These are phyloP conservation scores for Noccaea bulbosa DNA, from an alignment of 345 rosid species.

Conservation along the genomic window DNA sequence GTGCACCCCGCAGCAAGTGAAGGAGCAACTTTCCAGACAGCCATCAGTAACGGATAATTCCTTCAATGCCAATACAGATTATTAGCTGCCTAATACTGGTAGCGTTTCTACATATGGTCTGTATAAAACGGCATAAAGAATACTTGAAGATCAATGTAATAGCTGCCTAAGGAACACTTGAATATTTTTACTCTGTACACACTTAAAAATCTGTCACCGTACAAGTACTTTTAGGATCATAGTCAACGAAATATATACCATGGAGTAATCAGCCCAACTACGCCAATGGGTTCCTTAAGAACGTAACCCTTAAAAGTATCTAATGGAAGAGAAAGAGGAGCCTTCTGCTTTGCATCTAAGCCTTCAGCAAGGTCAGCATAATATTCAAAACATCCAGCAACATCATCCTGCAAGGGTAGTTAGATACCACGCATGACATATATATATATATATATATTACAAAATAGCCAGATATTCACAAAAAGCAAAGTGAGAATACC, in stretches of 20 bases:
- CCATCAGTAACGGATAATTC: constrained; percentile 96
- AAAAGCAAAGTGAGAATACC: constrained; percentile 48
- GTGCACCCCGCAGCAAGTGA: constrained; percentile 98
- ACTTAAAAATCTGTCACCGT: background rate
- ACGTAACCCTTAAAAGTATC: constrained; percentile 75
- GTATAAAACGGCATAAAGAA: background rate
- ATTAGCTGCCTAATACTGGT: constrained; percentile 26
- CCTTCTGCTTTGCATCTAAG: constrained; percentile 84
- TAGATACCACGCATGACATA: too few species aligned
- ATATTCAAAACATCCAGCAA: constrained; percentile 93
- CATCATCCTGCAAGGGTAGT: constrained; percentile 88
- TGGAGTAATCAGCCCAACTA: constrained; percentile 93
- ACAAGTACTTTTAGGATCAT: constrained; percentile 11
- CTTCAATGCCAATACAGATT: constrained; percentile 50
- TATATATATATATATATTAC: too few species aligned
- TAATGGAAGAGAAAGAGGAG: constrained; percentile 86
- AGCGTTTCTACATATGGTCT: background rate
- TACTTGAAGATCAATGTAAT: constrained; percentile 14
- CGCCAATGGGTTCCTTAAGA: constrained; percentile 93
- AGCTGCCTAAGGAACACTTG: too few species aligned
- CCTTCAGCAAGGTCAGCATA: constrained; percentile 97
- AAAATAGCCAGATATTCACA: background rate
- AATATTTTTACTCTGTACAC: too few species aligned
- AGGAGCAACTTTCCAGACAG: constrained; percentile 98
- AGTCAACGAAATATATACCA: constrained; percentile 55